Evolutionary conservation across 2,329 filamentous ascomycete genomes (phyloP), one percentile per base, ranked within the genome.

Genomic region (Trichophyton rubrum): DNA sequence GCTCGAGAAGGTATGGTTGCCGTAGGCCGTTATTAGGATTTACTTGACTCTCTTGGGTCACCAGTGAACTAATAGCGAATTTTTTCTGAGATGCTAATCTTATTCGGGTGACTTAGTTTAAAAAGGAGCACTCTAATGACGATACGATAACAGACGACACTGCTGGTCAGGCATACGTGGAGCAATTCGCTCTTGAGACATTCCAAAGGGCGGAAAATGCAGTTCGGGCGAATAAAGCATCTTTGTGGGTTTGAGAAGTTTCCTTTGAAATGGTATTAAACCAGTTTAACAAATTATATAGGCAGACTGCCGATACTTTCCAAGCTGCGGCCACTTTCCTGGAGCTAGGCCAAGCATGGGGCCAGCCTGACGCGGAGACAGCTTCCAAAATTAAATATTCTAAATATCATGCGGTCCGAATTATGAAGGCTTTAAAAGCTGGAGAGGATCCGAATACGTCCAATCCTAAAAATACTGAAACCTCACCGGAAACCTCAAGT

Each of bases 391-490:
- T 92, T 74, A 96, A 95, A 72, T 99, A 89, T 71, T 90, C 92
- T 47, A 99, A 97, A 74, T 99, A 89, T 81, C 95, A 97, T 72
- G 91, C 92, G 1, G 78, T 92, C 40, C 84, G 93, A 61, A 99
- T 99, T 69, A 80, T 88, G 15, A 96, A 89, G 74, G 93, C 93
- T 9, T 82, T 96, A 68, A 93, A 91, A 69, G 88, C 91, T 45
- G 90, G 90, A 59, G 86, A 89, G 65, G 91, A 99, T 69, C 93
- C 93, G 2, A 99, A 99, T 73, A 84, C 87, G 60, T 88, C 89
- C 6, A 97, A 97, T 69, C 92, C 92, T 38, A 43, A 59, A 6
- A 24, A 27, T 24, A 60, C 62, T 0, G 83, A 83, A 61, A 79
- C 77, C 3, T 79, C 85, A 59, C 78, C 82, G 60, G 72, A 76